Evolutionary conservation across 148 eudicot genomes (phyloP).

Genomic region (Rhododendron ovatum): DNA sequence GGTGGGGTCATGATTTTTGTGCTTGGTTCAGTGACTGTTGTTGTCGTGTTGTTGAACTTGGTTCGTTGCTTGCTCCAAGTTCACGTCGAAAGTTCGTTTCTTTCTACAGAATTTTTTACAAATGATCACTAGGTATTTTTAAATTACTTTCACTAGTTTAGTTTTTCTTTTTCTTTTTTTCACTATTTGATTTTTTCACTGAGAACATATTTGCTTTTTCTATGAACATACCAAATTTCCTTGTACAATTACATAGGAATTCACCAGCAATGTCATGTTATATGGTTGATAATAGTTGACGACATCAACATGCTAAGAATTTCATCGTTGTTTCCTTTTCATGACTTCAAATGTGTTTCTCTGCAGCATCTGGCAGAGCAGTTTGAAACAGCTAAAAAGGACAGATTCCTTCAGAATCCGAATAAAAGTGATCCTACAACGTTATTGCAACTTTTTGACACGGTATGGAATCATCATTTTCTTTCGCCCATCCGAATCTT

Average conservation of each 20-base stretch:
- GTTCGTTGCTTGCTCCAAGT: no score
- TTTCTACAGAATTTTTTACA: background rate
- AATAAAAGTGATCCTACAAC: conserved; percentile 18
- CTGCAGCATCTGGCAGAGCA: conserved; percentile 33
- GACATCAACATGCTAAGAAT: background rate
- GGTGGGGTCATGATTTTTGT: background rate
- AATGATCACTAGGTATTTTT: background rate
- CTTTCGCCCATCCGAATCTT: background rate
- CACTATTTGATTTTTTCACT: background rate
- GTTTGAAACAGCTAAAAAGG: conserved; percentile 25
- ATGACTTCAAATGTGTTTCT: conserved; percentile 8
- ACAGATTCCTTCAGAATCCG: conserved; percentile 21
- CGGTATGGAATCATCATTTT: conserved; percentile 23
- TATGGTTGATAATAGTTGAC: background rate
- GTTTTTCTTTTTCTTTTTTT: background rate
- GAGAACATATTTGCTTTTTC: background rate
- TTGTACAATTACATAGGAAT: background rate
- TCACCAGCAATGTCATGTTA: background rate
- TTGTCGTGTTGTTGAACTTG: no score
- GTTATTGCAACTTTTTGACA: conserved; percentile 24
- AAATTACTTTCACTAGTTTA: background rate
- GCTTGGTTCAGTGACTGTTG: background rate
- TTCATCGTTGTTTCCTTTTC: background rate
- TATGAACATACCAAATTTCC: background rate
- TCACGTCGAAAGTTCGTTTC: no score